Evolutionary conservation across 2,329 filamentous ascomycete genomes (phyloP), one percentile per base, ranked within the genome.

Genomic region (Fusarium sp.): DNA sequence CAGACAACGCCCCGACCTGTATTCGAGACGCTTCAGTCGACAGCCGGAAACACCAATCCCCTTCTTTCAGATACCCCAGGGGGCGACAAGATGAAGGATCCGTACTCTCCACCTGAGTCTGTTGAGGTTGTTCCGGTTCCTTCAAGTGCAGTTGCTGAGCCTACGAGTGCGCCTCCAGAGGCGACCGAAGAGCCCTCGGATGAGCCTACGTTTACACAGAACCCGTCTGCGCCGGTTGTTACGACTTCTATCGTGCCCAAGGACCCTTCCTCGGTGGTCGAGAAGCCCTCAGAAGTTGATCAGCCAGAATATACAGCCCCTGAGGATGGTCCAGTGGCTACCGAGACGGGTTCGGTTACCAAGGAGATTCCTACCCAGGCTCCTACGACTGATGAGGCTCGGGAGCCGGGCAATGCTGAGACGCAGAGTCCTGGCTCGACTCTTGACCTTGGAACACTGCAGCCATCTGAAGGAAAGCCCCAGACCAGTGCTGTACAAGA

Each of bases 21-120:
- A n/a, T 69, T 69, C 29, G 55, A 67, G 53, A 71, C 70, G 5
- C 45, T 69, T 9, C 55, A 58, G n/a, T 57, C 70, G 4, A 68
- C 53, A 5, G 42, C 66, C 11, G 27, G 39, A 14, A 56, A 68
- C 11, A 50, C 68, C 8, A 56, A 60, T 23, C 65, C 63, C 4
- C 33, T 53, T 19, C 42, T 54, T 13, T 63, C 65, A 8, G 48
- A 67, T 5, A 53, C 14, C 14, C 44, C 39, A 10, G 37, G 39
- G n/a, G 31, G 23, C 14, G 56, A 51, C 9, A 52, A 44, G 35
- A 52, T 55, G 10, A 62, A 65, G 27, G 19, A 21, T 2, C 52
- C 48, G 2, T 44, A 57, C 9, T 57, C 61, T 41, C 42, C 35
- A 8, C 42, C 49, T 10, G 44, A 58, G 5, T 57, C 66, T 4